Evolutionary conservation across 1,284 basidiomycete species (phyloP), one percentile per base, ranked within the genome.

Genomic region (Ceratobasidium sp.): DNA sequence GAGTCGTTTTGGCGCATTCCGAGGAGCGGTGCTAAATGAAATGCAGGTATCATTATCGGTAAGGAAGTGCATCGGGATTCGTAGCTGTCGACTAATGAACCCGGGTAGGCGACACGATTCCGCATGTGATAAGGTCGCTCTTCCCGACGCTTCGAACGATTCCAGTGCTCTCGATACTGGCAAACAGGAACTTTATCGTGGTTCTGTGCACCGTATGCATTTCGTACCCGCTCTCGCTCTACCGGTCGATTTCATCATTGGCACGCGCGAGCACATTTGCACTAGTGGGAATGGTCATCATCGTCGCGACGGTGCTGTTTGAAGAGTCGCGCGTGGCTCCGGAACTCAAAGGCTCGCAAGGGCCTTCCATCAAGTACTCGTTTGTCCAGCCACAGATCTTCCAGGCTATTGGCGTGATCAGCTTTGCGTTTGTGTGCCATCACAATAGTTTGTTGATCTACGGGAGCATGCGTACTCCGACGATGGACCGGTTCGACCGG

Each of bases 171-270:
- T 86, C 82, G 31, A 80, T 96, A 70, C 83, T 99, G 76, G 84
- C 90, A 57, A 91, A 95, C 77, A 90, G 97, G 45, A 87, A 92
- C 76, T 94, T 97, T 78, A 83, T 98, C 77, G 95, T 96, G 73
- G 82, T 86, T 62, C 82, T 95, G 57, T 92, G 91, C 80, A 97
- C 94, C 0, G 79, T 92, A 68, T 86, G 88, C 74, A 88, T 98
- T 69, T 96, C 95, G 3, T 99, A 95, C 77, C 97, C 97, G 0
- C 86, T 99, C 38, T 96, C 93, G 3, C 85, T 99, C 20, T 94
- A 99, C 78, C 92, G 96, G 64, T 94, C 98, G 78, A 99, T 99
- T 74, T 93, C 97, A 80, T 98, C 97, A 79, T 88, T 99, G 34
- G 91, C 94, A 32, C 90, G 95, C 68, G 95, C 95, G 3, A 96